Percentiles rank a stretch among this genome's conserved stretches.
Conservation (phyloP, 2,329 filamentous ascomycete genomes). For the Dryadomyces quercivorus region DNA sequence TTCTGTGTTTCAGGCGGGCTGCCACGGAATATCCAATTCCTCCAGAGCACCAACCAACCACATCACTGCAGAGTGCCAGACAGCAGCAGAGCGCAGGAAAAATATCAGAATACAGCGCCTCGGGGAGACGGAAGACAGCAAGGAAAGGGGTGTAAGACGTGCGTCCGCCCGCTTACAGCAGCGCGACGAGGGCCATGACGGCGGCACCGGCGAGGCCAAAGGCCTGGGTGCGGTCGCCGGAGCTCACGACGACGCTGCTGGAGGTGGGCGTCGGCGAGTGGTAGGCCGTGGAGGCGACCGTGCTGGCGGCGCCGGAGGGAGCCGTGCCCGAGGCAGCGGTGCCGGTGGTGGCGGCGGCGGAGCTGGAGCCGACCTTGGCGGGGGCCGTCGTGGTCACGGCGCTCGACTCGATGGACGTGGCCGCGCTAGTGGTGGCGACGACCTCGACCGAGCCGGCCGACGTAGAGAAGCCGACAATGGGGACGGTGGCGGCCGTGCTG, state of each 20-base stretch:
- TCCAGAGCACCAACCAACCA: not conserved
- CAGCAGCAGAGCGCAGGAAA: not conserved
- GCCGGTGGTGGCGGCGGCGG: not conserved
- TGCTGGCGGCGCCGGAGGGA: not conserved
- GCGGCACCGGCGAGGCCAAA: constrained; percentile 30
- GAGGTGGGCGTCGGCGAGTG: constrained; percentile 22
- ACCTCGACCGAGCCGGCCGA: constrained; percentile 20
- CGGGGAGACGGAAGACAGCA: not conserved
- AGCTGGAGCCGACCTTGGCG: constrained; percentile 23
- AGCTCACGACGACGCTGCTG: constrained; percentile 21
- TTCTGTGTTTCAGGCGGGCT: too few species aligned
- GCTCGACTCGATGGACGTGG: not conserved
- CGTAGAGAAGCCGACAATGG: constrained; percentile 38
- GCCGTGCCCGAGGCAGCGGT: constrained; percentile 13
- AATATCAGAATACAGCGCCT: too few species aligned
- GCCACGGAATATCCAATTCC: not conserved
- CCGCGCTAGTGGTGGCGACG: constrained; percentile 3
- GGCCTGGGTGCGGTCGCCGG: constrained; percentile 23
- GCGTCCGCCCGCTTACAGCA: constrained; percentile 26
- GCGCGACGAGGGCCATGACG: constrained; percentile 30
- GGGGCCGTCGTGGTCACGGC: constrained; percentile 11
- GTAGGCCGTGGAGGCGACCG: constrained; percentile 21
- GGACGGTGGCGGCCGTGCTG: constrained; percentile 37
- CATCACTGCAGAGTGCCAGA: not conserved
- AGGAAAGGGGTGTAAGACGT: not conserved